Evolutionary conservation across 164 flowering plant genomes (phyloP).

Genomic region (Aristolochia californica): DNA sequence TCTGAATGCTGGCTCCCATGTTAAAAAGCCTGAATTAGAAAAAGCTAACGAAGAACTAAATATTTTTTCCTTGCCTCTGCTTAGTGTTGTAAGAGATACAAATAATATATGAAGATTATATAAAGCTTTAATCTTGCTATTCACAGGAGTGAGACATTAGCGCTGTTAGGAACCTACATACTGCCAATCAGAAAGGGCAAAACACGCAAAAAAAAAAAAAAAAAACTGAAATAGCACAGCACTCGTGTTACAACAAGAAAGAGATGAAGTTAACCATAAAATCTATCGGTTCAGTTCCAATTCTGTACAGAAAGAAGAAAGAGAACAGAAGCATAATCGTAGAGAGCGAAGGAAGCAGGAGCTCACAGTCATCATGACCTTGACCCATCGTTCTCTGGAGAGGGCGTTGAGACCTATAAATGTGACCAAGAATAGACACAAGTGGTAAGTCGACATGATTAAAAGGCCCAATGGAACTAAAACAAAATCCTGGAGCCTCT

Average conservation of each 20-base stretch:
- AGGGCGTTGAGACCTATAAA: slow-evolving; percentile 68
- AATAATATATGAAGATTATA: not conserved
- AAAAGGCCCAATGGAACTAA: slow-evolving; percentile 52
- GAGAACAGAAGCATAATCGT: not conserved
- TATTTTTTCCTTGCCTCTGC: not conserved
- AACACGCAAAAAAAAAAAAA: not conserved
- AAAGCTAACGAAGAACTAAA: not conserved
- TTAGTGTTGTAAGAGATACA: not conserved
- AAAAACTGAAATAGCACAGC: not conserved
- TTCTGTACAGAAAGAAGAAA: not conserved
- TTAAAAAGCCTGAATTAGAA: not conserved
- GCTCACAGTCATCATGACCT: slow-evolving; percentile 47
- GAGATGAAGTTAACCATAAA: not conserved
- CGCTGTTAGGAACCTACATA: too few relatives aligned
- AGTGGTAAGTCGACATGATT: slow-evolving; percentile 37
- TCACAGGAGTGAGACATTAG: too few relatives aligned
- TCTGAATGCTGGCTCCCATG: not conserved
- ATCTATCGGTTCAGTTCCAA: not conserved
- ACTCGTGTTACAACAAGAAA: not conserved
- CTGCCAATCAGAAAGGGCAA: not conserved
- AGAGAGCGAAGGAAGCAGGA: not conserved
- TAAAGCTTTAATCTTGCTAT: not conserved
- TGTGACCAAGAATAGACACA: slow-evolving; percentile 53
- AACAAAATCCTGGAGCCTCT: slow-evolving; percentile 34
- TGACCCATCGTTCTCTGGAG: slow-evolving; percentile 55